Percentiles rank a stretch among this genome's conserved stretches.
These are phyloP conservation scores for Plasmodium relictum DNA, from an alignment of 169 alveolate species.

Conservation along the genomic window DNA sequence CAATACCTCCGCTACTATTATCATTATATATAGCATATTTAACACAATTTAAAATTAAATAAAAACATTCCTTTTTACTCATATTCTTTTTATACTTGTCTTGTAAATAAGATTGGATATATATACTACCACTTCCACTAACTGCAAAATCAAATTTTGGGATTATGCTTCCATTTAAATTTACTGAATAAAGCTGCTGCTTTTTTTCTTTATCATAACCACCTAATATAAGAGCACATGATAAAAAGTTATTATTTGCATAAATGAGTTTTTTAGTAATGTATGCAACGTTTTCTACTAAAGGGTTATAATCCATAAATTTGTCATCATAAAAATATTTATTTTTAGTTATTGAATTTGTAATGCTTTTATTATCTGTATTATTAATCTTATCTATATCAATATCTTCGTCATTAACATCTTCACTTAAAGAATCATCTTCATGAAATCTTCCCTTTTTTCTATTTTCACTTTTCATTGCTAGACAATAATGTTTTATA, in stretches of 20 bases:
- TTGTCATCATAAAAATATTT: slow-evolving; percentile 65
- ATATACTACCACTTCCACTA: slow-evolving; percentile 95
- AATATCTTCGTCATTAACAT: slow-evolving; percentile 72
- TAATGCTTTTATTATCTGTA: slow-evolving; percentile 7
- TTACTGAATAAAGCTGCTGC: slow-evolving; percentile 90
- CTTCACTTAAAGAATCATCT: slow-evolving; percentile 82
- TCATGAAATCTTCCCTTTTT: slow-evolving; percentile 82
- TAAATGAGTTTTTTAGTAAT: slow-evolving; percentile 87
- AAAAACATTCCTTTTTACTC: slow-evolving; percentile 91
- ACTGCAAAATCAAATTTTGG: slow-evolving; percentile 88
- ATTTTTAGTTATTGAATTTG: slow-evolving; percentile 47
- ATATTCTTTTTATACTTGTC: slow-evolving; percentile 88
- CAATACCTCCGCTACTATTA: slow-evolving; percentile 94
- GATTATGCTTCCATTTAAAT: slow-evolving; percentile 93
- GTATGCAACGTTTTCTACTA: slow-evolving; percentile 86
- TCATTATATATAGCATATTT: slow-evolving; percentile 93
- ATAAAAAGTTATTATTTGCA: slow-evolving; percentile 89
- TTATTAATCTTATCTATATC: slow-evolving; percentile 24
- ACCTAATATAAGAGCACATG: slow-evolving; percentile 93
- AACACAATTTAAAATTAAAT: slow-evolving; percentile 86
- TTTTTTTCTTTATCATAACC: slow-evolving; percentile 91
- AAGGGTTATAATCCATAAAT: slow-evolving; percentile 77
- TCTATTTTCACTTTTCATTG: slow-evolving; percentile 90
- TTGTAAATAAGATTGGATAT: slow-evolving; percentile 92
- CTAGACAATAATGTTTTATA: slow-evolving; percentile 87